phyloP scores from a whole-genome alignment of 805 yeast species.

The Yamadazyma sp. region DNA sequence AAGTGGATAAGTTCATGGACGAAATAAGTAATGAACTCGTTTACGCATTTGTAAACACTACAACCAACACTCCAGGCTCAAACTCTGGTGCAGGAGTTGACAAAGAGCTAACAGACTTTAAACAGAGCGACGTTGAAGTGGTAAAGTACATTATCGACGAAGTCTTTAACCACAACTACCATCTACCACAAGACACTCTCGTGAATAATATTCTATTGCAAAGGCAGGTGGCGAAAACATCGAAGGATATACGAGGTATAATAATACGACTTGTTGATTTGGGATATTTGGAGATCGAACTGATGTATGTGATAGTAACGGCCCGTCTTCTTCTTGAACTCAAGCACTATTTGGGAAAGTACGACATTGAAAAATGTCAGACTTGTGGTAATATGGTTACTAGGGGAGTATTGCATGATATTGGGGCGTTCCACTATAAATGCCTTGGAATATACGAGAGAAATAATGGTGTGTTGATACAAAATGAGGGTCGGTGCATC shows the following conservation, averaged over 20 bases:
- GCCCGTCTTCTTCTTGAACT: slow-evolving; percentile 49
- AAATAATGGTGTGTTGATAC: slow-evolving; percentile 19
- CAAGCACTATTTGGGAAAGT: slow-evolving; percentile 40
- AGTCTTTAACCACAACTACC: slow-evolving; percentile 19
- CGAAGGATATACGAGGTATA: slow-evolving; percentile 34
- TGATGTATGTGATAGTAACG: slow-evolving; percentile 37
- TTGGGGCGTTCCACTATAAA: slow-evolving; percentile 40
- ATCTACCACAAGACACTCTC: slow-evolving; percentile 6
- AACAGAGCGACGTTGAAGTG: slow-evolving; percentile 40
- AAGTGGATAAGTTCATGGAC: slow-evolving; percentile 39
- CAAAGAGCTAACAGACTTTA: slow-evolving; percentile 36
- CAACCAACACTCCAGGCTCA: neutral
- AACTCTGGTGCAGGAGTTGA: slow-evolving; percentile 20
- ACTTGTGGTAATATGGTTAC: slow-evolving; percentile 58
- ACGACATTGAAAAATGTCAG: slow-evolving; percentile 29
- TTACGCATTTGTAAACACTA: slow-evolving; percentile 34
- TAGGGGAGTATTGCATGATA: slow-evolving; percentile 39
- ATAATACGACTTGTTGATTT: slow-evolving; percentile 10
- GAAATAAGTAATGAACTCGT: slow-evolving; percentile 31
- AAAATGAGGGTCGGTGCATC: slow-evolving; percentile 2
- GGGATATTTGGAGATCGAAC: slow-evolving; percentile 15
- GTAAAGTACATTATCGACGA: slow-evolving; percentile 48
- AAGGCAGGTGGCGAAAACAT: slow-evolving; percentile 23
- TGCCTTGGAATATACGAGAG: slow-evolving; percentile 46
- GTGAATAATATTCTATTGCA: slow-evolving; percentile 3